phyloP scores from a whole-genome alignment of 148 eudicot genomes.

The Fagopyrum homotropicum region DNA sequence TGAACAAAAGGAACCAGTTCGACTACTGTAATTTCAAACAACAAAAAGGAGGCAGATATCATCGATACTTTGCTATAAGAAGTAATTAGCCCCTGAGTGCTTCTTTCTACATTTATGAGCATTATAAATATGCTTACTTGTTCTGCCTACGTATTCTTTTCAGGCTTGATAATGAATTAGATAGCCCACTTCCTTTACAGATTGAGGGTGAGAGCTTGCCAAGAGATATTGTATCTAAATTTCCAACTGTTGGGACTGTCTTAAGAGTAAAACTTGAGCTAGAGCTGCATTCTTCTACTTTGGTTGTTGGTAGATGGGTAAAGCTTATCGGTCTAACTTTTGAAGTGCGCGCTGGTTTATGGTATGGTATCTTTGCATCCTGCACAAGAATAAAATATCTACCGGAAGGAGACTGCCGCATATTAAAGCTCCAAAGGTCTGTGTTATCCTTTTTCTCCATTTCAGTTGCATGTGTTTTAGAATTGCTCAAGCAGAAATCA shows the following conservation, averaged over 20 bases:
- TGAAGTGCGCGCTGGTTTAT: conserved; percentile 41
- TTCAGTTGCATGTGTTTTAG: neutral
- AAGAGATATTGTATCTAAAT: conserved; percentile 51
- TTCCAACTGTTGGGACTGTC: conserved; percentile 72
- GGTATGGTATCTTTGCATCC: conserved; percentile 61
- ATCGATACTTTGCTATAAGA: neutral
- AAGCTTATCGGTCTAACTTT: conserved; percentile 39
- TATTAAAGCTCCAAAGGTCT: conserved; percentile 50
- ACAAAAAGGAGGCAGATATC: neutral
- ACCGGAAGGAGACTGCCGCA: conserved; percentile 44
- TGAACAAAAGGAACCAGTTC: neutral
- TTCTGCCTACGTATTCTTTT: conserved; percentile 8
- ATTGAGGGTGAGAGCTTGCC: conserved; percentile 49
- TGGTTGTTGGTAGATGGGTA: conserved; percentile 64
- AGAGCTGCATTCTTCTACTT: conserved; percentile 43
- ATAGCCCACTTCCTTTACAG: conserved; percentile 48
- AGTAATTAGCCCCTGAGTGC: neutral
- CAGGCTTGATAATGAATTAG: conserved; percentile 61
- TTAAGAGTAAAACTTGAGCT: conserved; percentile 45
- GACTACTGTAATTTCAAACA: neutral
- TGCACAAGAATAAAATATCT: conserved; percentile 53
- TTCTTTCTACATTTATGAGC: neutral
- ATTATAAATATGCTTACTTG: neutral
- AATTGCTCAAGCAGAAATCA: neutral
- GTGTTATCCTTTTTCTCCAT: conserved; percentile 12